Percentiles rank a stretch among this genome's conserved stretches.
Evolutionary conservation across 2,329 filamentous ascomycete species (phyloP).

Genomic region (Aspergillus melleus): DNA sequence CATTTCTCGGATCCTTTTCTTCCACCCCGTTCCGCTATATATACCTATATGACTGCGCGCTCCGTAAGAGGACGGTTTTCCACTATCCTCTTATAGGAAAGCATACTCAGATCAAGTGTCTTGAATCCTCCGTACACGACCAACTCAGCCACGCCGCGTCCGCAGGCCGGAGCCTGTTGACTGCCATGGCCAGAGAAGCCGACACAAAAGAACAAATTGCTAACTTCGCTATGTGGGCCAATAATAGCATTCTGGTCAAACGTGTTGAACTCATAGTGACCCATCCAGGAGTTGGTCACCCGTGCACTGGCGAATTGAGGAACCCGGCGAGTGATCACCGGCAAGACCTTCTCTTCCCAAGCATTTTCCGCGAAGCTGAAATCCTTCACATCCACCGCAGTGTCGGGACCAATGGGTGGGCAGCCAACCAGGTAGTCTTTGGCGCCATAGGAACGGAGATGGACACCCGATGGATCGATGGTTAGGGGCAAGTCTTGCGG

Average conservation of each 20-base stretch:
- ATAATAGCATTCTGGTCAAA: constrained; percentile 20
- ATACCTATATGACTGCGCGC: constrained; percentile 4
- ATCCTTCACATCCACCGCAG: constrained; percentile 17
- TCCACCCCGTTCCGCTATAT: not conserved
- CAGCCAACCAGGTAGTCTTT: constrained; percentile 19
- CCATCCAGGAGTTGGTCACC: constrained; percentile 17
- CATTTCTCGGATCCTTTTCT: no score
- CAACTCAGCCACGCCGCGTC: constrained; percentile 15
- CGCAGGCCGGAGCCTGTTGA: constrained; percentile 19
- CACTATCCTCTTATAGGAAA: constrained; percentile 1
- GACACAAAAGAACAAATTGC: constrained; percentile 17
- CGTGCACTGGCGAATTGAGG: constrained; percentile 12
- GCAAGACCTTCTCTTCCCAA: constrained; percentile 16
- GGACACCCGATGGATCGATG: constrained; percentile 17
- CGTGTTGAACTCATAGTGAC: constrained; percentile 22
- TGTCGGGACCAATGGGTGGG: constrained; percentile 16
- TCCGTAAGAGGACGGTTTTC: constrained; percentile 3
- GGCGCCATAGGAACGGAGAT: constrained; percentile 14
- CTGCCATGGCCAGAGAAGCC: constrained; percentile 15
- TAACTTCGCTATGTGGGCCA: constrained; percentile 9
- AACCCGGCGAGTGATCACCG: constrained; percentile 13
- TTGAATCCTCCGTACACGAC: constrained; percentile 14
- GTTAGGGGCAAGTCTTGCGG: constrained; percentile 17
- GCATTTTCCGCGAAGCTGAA: constrained; percentile 16
- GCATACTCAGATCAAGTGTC: constrained; percentile 8